Base-by-base conservation (phyloP, 495 filamentous ascomycete species). In the Aspergillus leporis region DNA sequence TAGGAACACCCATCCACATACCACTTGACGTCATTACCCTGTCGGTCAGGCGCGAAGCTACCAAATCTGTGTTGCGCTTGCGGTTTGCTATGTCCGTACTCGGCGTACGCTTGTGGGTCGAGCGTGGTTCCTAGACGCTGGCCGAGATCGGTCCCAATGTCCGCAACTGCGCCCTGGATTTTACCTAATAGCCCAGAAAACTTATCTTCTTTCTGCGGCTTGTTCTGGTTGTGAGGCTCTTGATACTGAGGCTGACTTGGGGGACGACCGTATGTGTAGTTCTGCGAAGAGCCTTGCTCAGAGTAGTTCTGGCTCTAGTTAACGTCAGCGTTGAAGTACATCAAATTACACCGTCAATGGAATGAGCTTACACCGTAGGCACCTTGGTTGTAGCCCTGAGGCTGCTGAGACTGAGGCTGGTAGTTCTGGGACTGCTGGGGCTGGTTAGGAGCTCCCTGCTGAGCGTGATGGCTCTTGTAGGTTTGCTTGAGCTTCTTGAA, bases 1-100 rank as follows among this genome's bases (percentile, higher is more conserved):
- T 98, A 98, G 0, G 86, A 86, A 66, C 90, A 93, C 3, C 90
- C 93, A 72, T 98, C 93, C 22, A 97, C 91, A 78, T 90, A 94
- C 91, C 92, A 96, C 74, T 98, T 97, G 36, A 81, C 81, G 53
- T 86, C 80, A 60, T 90, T 90, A 14, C 80, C 79, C 50, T 81
- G 76, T 25, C 85, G 75, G 14, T 83, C 74, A 5, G 90, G 88
- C 2, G 90, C 89, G 74, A 97, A 97, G 61, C 90, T 95, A 40
- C 85, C 82, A 72, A 87, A 96, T 34, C 92, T 84, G 61, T 93
- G 81, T 51, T 84, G 77, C 41, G 81, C 70, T 48, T 71, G 70
- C 46, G 78, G 71, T 48, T 78, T 74, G 19, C 56, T 69, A 21
- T 74, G 56, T 21, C 76, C 78, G 61, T 82, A 84, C 31, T 81